Evolutionary conservation across 2,329 filamentous ascomycete species (phyloP).

Genomic region (Diaporthe sp.): DNA sequence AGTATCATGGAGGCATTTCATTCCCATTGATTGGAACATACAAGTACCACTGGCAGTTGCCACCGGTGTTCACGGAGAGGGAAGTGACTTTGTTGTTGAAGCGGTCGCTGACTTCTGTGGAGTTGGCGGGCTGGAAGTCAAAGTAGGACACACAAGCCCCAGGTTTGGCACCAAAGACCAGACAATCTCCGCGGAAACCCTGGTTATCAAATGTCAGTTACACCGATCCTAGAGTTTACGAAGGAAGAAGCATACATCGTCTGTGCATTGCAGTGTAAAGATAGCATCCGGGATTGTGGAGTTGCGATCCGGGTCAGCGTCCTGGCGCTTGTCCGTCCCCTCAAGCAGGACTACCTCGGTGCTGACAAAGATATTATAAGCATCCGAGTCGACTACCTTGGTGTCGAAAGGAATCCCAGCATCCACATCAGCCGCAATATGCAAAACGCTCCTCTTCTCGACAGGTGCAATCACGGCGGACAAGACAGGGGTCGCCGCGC

Average conservation of each 20-base stretch:
- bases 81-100: slow-evolving; percentile 25
- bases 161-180: slow-evolving; percentile 11
- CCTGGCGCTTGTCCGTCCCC: slow-evolving; percentile 18
- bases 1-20: background rate
- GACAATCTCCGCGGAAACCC: slow-evolving; percentile 11
- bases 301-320: slow-evolving; percentile 7
- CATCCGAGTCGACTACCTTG: background rate
- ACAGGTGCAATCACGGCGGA: background rate
- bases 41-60: slow-evolving; percentile 13
- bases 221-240: background rate
- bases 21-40: background rate
- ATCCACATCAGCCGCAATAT: background rate
- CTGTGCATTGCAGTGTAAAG: slow-evolving; percentile 12
- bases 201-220: background rate
- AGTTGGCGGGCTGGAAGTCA: slow-evolving; percentile 15
- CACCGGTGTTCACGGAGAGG: slow-evolving; percentile 5
- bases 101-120: slow-evolving; percentile 12
- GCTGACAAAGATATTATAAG: slow-evolving; percentile 8
- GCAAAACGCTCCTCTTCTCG: slow-evolving; percentile 1
- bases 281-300: slow-evolving; percentile 6
- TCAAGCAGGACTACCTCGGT: slow-evolving; percentile 20
- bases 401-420: background rate
- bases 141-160: slow-evolving; percentile 18
- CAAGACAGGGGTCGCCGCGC: slow-evolving; percentile 4
- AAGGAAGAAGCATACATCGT: background rate